Evolutionary conservation across 495 filamentous ascomycete genomes (phyloP).

Genomic region (Trichocladium uniseriatum): DNA sequence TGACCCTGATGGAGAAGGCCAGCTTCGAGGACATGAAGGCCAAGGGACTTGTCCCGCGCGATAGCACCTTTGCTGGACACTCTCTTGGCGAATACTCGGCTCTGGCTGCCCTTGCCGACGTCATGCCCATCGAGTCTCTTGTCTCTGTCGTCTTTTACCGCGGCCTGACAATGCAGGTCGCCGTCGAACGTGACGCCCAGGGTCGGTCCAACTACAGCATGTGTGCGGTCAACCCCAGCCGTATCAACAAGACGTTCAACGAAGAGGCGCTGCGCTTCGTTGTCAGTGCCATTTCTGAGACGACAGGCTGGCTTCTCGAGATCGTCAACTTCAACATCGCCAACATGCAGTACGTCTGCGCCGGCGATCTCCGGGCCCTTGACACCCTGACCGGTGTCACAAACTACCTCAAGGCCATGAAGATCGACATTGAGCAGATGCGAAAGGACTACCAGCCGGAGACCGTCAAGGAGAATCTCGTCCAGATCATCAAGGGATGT

Average conservation of each 20-base stretch:
- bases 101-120: slow-evolving; percentile 89
- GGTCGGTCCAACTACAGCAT: slow-evolving; percentile 97
- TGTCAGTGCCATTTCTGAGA: slow-evolving; percentile 82
- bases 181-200: slow-evolving; percentile 86
- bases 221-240: slow-evolving; percentile 96
- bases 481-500: slow-evolving; percentile 68
- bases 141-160: slow-evolving; percentile 99
- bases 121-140: slow-evolving; percentile 97
- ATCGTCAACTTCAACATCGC: slow-evolving; percentile 99
- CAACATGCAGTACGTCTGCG: slow-evolving; percentile 97
- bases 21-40: slow-evolving; percentile 98
- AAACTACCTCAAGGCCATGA: slow-evolving; percentile 91
- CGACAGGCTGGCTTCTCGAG: slow-evolving; percentile 89
- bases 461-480: slow-evolving; percentile 38
- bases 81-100: slow-evolving; percentile 98
- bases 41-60: slow-evolving; percentile 89
- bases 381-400: slow-evolving; percentile 86
- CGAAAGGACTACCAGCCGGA: slow-evolving; percentile 77
- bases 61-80: slow-evolving; percentile 95
- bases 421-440: slow-evolving; percentile 89
- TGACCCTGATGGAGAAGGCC: slow-evolving; percentile 99
- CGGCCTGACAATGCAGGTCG: slow-evolving; percentile 98
- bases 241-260: slow-evolving; percentile 96
- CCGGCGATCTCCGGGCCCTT: slow-evolving; percentile 90
- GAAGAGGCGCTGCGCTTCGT: slow-evolving; percentile 94